Base-by-base conservation (phyloP, 768 basidiomycete species). In the Hortiboletus campestris region DNA sequence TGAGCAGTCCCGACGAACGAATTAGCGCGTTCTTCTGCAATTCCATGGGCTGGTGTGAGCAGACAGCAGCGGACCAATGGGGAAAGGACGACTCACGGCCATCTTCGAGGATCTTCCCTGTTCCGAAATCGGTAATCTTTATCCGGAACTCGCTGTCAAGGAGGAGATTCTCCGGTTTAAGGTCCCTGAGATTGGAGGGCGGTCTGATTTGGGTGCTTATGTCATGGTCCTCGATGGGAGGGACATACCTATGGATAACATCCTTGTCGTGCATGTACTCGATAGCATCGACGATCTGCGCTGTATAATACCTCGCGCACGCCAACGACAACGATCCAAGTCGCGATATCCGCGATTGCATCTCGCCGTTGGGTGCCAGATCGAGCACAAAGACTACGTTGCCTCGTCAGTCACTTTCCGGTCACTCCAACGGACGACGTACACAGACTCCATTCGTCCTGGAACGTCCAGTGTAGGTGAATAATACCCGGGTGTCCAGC, bases 111-210 rank as follows among this genome's bases (percentile, higher is more conserved):
- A 90, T 76, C 73, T 90, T 89, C 19, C 93, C 93, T 5, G 93
- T 95, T 7, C 97, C 97, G 72, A 98, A 98, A 70, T 99, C 97
- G 16, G 94, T 91, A n/a, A 99, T 82, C 71, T 94, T 96, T 67
- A 97, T 84, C 51, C 93, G 85, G 74, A 87, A 90, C 16, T 85
- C 81, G 35, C 81, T 81, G 62, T 96, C 94, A n/a, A 99, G 78
- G 10, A 99, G 78, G 31, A 98, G 78, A 68, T 98, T 98, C 72
- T 90, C 89, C 11, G 89, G 89, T 68, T 91, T 91, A 32, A 91
- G 78, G 67, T 91, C 89, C 53, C 85, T 86, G 69, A 14, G 46
- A 56, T 42, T 28, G 17, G 34, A 41, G 39, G 2, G 13, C 16
- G 31, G 31, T 34, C 39, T 40, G 39, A n/a, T 46, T 56, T 39